phyloP scores from a whole-genome alignment of 1,284 basidiomycete species.

The Rhodotorula sp. region DNA sequence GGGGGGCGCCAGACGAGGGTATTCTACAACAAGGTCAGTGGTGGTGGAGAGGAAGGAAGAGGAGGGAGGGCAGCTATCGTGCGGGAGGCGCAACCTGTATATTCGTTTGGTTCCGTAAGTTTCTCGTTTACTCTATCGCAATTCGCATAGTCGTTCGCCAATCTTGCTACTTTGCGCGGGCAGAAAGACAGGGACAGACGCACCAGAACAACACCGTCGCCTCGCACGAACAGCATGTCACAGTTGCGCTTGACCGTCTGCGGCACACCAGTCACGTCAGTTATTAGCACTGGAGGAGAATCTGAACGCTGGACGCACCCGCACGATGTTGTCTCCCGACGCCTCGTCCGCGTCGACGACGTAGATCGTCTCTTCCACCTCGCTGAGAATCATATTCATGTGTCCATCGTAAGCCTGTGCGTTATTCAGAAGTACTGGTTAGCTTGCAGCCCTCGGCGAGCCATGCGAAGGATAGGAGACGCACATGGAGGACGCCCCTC shows the following conservation, averaged over 20 bases:
- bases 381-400: constrained; percentile 95
- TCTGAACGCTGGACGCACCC: constrained; percentile 44
- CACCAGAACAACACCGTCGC: constrained; percentile 62
- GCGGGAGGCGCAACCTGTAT: constrained; percentile 38
- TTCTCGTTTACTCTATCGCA: background rate
- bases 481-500: constrained; percentile 86
- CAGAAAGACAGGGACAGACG: background rate
- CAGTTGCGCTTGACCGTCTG: constrained; percentile 90
- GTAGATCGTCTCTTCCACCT: constrained; percentile 96
- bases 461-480: constrained; percentile 45
- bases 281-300: background rate
- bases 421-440: no score
- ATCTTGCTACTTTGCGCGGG: background rate
- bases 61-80: constrained; percentile 10
- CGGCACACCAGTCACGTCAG: background rate
- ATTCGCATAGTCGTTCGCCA: background rate
- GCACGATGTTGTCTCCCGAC: constrained; percentile 50
- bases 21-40: background rate
- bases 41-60: background rate
- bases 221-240: constrained; percentile 97
- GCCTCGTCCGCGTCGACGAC: constrained; percentile 66
- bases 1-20: constrained; percentile 5
- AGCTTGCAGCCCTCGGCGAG: no score
- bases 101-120: background rate
- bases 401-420: constrained; percentile 95